Evolutionary conservation across 1,139 yeast species (phyloP), one percentile per base, ranked within the genome.

Genomic region (Suhomyces choctaworum): DNA sequence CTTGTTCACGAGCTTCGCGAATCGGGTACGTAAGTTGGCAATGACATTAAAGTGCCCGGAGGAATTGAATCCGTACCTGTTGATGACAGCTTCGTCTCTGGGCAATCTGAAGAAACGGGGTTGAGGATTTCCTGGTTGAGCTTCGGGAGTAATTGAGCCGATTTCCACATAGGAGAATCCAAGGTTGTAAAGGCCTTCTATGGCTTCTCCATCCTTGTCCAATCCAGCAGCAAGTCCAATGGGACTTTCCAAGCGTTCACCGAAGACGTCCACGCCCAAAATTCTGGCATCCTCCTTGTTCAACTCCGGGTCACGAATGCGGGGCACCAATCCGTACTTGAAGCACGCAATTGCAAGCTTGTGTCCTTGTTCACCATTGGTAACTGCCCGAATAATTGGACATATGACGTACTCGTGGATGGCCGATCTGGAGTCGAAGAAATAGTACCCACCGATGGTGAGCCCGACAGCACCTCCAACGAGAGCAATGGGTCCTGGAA

Each of bases 161-260:
- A 92, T 76, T 61, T 90, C 98, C 42, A 88, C 95, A 56, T 87
- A 88, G 5, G 92, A 79, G 52, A 90, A 90, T 2, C 98, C 98
- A 38, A 76, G 57, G 47, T 80, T 74, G 51, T 82, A 81, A 41
- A 90, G 69, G 0, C 90, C 66, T 48, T 90, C 97, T 49, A 92
- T 80, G n/a, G 89, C 96, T 54, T 88, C 95, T 34, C 89, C 98
- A 51, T 90, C 85, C 61, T 90, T 90, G 59, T 90, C 98, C 46
- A 90, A 74, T 9, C 98, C 98, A 22, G 98, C 97, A 32, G 97
- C 97, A 50, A 90, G 73, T 6, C 97, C 97, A 39, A 90, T 68
- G 14, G 97, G 97, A 38, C 82, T 82, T 20, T 74, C 70, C 52
- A 90, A 63, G 34, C 67, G 73, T 21, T 62, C 62, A 5, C 88